A percentile compares a stretch with the other conserved stretches of the same genome.
Evolutionary conservation across 768 basidiomycete genomes (phyloP).

Genomic region (Suillus plorans): DNA sequence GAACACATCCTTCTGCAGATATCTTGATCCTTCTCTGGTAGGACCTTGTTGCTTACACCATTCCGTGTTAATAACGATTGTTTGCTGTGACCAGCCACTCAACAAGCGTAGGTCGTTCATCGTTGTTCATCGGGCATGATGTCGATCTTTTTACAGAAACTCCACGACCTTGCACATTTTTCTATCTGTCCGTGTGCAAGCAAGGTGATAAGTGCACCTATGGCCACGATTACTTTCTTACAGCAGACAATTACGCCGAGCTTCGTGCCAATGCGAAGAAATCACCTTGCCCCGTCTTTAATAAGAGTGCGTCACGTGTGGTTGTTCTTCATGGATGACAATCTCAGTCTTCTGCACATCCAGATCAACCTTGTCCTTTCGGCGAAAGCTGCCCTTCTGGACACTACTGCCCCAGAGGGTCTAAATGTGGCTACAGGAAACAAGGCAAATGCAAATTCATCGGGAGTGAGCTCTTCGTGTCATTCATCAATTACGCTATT

Average conservation of each 20-base stretch:
- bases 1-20: constrained; percentile 1
- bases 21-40: constrained; percentile 11
- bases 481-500: neutral
- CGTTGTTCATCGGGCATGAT: neutral
- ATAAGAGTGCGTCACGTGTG: constrained; percentile 23
- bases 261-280: constrained; percentile 33
- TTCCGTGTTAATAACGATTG: neutral
- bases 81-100: constrained; percentile 23
- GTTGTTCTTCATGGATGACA: neutral
- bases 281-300: constrained; percentile 33
- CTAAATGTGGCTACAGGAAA: constrained; percentile 32
- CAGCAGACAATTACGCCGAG: constrained; percentile 27
- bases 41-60: neutral
- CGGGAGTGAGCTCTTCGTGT: constrained; percentile 24
- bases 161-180: constrained; percentile 39
- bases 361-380: constrained; percentile 23
- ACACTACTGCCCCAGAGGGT: constrained; percentile 37
- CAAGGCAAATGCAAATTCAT: constrained; percentile 35
- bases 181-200: constrained; percentile 32
- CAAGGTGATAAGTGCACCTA: constrained; percentile 33
- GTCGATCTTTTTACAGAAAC: constrained; percentile 22
- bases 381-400: constrained; percentile 35
- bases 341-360: neutral
- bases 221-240: constrained; percentile 33
- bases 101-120: constrained; percentile 27